These are phyloP conservation scores for Amaranthus palmeri DNA, from an alignment of 148 eudicot genomes.

Conservation along the genomic window DNA sequence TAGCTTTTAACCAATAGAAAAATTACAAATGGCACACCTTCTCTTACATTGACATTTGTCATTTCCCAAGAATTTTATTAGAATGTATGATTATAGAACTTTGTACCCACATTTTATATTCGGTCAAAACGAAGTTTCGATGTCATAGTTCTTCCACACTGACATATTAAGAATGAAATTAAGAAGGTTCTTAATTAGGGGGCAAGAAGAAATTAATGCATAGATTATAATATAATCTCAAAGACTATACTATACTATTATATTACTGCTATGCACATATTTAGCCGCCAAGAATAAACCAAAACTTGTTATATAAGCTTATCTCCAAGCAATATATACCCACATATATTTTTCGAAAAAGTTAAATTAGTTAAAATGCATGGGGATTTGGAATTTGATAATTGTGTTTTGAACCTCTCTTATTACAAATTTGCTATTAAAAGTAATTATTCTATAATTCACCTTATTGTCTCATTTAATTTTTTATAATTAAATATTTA, in stretches of 20 bases:
- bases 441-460: too few relatives aligned
- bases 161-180: constrained; percentile 12
- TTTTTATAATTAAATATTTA: too few relatives aligned
- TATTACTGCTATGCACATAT: background rate
- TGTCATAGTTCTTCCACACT: background rate
- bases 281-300: constrained; percentile 2
- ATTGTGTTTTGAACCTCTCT: background rate
- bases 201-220: background rate
- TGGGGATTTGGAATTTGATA: constrained; percentile 25
- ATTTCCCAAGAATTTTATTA: too few relatives aligned
- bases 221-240: background rate
- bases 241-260: background rate
- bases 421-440: too few relatives aligned
- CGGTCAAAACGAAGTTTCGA: background rate
- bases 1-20: too few relatives aligned
- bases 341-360: too few relatives aligned
- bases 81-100: background rate
- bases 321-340: background rate
- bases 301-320: constrained; percentile 16
- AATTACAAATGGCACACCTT: too few relatives aligned
- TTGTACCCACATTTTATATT: background rate
- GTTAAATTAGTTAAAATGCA: background rate
- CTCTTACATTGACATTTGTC: too few relatives aligned
- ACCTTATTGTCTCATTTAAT: too few relatives aligned
- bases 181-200: constrained; percentile 15